Evolutionary conservation across 2,329 filamentous ascomycete genomes (phyloP), one percentile per base, ranked within the genome.

Genomic region (Chalaropsis ovoidea): DNA sequence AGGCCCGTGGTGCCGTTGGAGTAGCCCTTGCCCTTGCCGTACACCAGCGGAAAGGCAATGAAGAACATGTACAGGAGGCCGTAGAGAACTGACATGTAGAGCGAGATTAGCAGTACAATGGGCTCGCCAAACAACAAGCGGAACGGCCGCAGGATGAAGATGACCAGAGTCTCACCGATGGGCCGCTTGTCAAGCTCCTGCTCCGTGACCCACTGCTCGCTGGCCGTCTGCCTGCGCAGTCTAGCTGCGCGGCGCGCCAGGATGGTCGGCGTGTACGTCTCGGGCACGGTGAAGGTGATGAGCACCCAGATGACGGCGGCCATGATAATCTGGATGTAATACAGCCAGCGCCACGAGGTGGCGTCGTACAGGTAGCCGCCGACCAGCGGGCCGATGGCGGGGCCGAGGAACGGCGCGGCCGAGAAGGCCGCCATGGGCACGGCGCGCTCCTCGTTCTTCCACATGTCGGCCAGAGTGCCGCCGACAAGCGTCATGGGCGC

Each of bases 391-490:
- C 87, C 87, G 69, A 89, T 86, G 1, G 88, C 89, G 61, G 90
- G 90, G 0, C 90, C 90, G 56, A 93, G 81, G 72, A 94, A 94
- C 0, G 90, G 90, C 0, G 89, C 89, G 1, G 89, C 89, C 13
- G 83, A 87, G 74, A 94, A 95, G 17, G 88, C 87, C 2, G 89
- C 89, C 89, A 95, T 94, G 19, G 90, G 88, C 1, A 94, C 86
- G 71, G 89, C 90, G 64, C 90, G 82, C 75, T 95, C 89, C 73
- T 94, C 89, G 62, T 86, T 89, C 67, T 77, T 84, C 89, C 89
- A 95, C n/a, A 94, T 75, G 76, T 95, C 90, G 11, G 89, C 87
- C 5, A 95, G 76, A 0, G 88, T 93, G 8, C 90, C 90, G 54
- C 89, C 90, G 8, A 92, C 89, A 0, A 94, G 80, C 0, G 89